These are phyloP conservation scores for Ploettnerulaceae sp. DNA, from an alignment of 2,329 filamentous ascomycete species.

Conservation along the genomic window DNA sequence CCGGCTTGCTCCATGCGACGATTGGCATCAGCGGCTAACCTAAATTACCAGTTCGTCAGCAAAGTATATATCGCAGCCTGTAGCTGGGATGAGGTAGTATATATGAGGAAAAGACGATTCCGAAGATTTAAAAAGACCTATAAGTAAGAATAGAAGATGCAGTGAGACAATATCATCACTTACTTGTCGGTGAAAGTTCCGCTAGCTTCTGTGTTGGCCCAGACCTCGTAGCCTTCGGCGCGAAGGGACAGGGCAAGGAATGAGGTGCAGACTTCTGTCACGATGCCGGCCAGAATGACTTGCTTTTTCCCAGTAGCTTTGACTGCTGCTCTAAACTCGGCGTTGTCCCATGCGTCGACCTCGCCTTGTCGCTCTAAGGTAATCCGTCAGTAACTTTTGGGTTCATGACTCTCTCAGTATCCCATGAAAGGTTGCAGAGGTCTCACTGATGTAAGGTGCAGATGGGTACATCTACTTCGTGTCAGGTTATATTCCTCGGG, in stretches of 20 bases:
- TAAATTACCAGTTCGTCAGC: too few relatives aligned
- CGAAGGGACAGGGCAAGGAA: conserved; percentile 70
- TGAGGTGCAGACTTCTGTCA: conserved; percentile 70
- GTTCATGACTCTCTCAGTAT: background rate
- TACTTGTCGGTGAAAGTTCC: conserved; percentile 59
- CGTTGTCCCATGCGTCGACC: conserved; percentile 73
- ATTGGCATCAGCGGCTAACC: conserved; percentile 61
- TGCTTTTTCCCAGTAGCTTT: conserved; percentile 61
- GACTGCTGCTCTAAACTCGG: conserved; percentile 61
- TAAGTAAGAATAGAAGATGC: too few relatives aligned
- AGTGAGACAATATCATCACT: too few relatives aligned
- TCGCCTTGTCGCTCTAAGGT: conserved; percentile 46
- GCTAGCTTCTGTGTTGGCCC: conserved; percentile 66
- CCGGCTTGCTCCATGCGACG: conserved; percentile 62
- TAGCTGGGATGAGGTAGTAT: too few relatives aligned
- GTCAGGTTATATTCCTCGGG: background rate
- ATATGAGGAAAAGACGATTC: too few relatives aligned
- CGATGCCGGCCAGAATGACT: conserved; percentile 67
- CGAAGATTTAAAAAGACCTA: too few relatives aligned
- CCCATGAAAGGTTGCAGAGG: background rate
- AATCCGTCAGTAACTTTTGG: conserved; percentile 22
- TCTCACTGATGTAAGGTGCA: conserved; percentile 52
- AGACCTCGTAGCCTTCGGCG: conserved; percentile 67
- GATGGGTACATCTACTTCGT: conserved; percentile 51
- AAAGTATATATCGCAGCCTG: too few relatives aligned